Evolutionary conservation across 257 asterid genomes (phyloP).

Genomic region (Solanum chiquidenum): DNA sequence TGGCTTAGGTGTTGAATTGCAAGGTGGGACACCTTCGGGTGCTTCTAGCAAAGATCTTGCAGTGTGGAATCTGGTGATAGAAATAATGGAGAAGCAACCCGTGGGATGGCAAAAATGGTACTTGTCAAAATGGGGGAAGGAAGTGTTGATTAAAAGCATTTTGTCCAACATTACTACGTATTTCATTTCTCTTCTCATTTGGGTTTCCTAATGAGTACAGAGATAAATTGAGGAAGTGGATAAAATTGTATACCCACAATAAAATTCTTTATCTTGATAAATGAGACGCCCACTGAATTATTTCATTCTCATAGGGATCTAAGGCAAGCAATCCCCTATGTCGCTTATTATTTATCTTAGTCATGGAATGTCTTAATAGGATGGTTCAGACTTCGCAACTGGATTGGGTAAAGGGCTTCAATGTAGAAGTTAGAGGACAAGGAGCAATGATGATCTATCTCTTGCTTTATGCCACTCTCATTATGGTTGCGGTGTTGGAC

Average conservation of each 20-base stretch:
- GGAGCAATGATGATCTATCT: not conserved
- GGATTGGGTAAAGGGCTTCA: not conserved
- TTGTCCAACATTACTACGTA: not conserved
- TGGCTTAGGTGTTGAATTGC: not conserved
- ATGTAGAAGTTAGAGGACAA: not conserved
- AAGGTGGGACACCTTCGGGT: not conserved
- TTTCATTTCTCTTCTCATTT: not conserved
- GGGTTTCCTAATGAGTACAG: not conserved
- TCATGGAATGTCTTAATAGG: not conserved
- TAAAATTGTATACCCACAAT: not conserved
- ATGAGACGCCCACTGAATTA: not conserved
- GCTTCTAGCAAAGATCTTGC: not conserved
- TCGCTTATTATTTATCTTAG: not conserved
- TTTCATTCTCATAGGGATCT: not conserved
- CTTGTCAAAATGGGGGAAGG: not conserved
- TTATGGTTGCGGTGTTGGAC: not conserved
- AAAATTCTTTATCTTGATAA: no score
- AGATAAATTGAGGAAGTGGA: not conserved
- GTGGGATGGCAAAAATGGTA: not conserved
- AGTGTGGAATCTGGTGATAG: not conserved
- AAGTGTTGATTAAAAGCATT: not conserved
- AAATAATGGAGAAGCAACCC: not conserved
- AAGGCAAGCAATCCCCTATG: not conserved
- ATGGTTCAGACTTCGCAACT: not conserved
- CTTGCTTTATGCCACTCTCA: not conserved